A percentile compares a stretch with the other conserved stretches of the same genome.
These are phyloP conservation scores for Paecilomyces sp. DNA, from an alignment of 2,329 filamentous ascomycete species.

Conservation along the genomic window DNA sequence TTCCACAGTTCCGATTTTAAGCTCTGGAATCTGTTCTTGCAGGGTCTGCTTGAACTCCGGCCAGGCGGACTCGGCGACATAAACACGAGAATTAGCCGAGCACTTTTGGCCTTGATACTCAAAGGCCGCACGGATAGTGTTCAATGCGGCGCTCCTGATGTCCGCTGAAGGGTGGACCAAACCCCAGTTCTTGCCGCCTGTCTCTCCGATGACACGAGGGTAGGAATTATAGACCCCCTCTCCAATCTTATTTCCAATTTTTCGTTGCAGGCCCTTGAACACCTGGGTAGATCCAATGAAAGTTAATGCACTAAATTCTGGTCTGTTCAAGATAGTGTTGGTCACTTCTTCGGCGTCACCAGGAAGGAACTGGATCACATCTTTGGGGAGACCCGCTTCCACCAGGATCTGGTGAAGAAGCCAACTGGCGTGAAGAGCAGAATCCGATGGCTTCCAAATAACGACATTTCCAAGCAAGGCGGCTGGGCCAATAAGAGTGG, in stretches of 20 bases:
- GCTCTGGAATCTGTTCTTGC: conserved; percentile 55
- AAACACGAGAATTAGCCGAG: conserved; percentile 70
- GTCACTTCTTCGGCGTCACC: conserved; percentile 83
- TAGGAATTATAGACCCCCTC: conserved; percentile 69
- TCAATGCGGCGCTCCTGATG: conserved; percentile 65
- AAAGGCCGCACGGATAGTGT: conserved; percentile 77
- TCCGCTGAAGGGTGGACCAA: conserved; percentile 69
- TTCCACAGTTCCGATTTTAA: conserved; percentile 63
- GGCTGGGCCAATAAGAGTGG: conserved; percentile 74
- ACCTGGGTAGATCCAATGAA: conserved; percentile 87
- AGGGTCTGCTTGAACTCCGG: conserved; percentile 61
- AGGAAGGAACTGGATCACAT: conserved; percentile 90
- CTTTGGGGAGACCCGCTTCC: conserved; percentile 80
- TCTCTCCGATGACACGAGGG: conserved; percentile 80
- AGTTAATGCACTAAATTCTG: conserved; percentile 76
- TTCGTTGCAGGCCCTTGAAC: conserved; percentile 79
- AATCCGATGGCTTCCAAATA: conserved; percentile 93
- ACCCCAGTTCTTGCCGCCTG: conserved; percentile 88
- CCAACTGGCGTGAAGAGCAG: conserved; percentile 83
- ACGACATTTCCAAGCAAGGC: conserved; percentile 91
- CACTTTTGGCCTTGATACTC: conserved; percentile 89
- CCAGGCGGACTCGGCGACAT: conserved; percentile 68
- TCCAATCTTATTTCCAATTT: conserved; percentile 71
- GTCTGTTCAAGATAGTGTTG: conserved; percentile 65
- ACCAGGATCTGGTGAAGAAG: conserved; percentile 83